phyloP scores from a whole-genome alignment of 352 stramenopile species.

The Globisporangium camurandrum region DNA sequence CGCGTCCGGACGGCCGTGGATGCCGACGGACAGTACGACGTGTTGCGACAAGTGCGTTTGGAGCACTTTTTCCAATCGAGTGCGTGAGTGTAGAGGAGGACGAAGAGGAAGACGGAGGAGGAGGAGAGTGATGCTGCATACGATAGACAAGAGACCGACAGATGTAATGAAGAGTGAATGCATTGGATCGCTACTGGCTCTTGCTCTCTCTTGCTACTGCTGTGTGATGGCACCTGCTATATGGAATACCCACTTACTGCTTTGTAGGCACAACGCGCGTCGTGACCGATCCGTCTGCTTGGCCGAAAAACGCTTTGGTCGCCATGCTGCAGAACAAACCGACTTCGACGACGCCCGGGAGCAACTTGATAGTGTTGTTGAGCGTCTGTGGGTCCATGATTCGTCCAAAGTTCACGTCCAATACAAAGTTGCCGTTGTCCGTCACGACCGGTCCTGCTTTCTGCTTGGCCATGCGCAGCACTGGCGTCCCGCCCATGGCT shows the following conservation, averaged over 20 bases:
- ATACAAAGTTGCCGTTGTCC: slow-evolving; percentile 93
- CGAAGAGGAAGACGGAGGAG: too few species aligned
- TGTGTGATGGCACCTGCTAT: slow-evolving; percentile 1
- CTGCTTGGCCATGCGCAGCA: slow-evolving; percentile 81
- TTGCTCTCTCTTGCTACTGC: slow-evolving; percentile 6
- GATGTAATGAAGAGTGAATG: too few species aligned
- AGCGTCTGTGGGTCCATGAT: slow-evolving; percentile 66
- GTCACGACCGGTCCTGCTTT: slow-evolving; percentile 96
- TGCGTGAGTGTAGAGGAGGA: too few species aligned
- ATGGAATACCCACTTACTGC: too few species aligned
- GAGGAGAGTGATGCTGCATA: too few species aligned
- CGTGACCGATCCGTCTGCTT: slow-evolving; percentile 77
- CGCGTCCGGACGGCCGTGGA: slow-evolving; percentile 68
- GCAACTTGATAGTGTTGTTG: slow-evolving; percentile 61
- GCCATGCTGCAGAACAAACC: slow-evolving; percentile 87
- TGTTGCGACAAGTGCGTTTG: slow-evolving; percentile 64
- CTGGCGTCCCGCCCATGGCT: slow-evolving; percentile 39
- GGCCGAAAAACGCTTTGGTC: slow-evolving; percentile 83
- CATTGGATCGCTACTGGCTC: too few species aligned
- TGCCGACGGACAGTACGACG: slow-evolving; percentile 65
- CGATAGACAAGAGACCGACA: neutral
- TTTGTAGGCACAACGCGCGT: slow-evolving; percentile 34
- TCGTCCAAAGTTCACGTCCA: slow-evolving; percentile 83
- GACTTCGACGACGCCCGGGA: slow-evolving; percentile 85
- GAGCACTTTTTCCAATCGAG: slow-evolving; percentile 68